Base-by-base conservation (phyloP, 768 basidiomycete species). In the Leccinum arenicola region DNA sequence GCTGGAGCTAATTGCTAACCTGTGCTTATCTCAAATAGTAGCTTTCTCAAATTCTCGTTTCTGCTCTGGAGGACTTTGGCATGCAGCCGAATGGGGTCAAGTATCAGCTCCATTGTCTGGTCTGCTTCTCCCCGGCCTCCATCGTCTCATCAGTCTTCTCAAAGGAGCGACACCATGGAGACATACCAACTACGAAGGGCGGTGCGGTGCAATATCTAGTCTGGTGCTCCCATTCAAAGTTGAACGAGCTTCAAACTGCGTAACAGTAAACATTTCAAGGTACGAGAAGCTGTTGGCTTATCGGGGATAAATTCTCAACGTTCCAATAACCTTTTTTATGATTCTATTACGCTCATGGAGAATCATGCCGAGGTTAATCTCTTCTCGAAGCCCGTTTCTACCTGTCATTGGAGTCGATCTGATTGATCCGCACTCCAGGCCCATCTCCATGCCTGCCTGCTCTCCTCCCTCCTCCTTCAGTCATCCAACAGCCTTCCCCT, bases 21-120 rank as follows among this genome's bases (percentile, higher is more conserved):
- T 9, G 4, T 9, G 12, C 15, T 27, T 43, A 8, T 19, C n/a
- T 14, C 9, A 15, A 11, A 36, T 36, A 38, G 2, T 17, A 15
- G 15, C 6, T 15, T 38, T 17, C 15, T 15, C 14, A 17, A n/a
- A 8, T 3, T 21, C 5, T 52, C 38, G 33, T 33, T 33, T 12
- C 21, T 48, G 0, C 53, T 60, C 49, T 53, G 60, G 61, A 62
- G 50, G 11, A 8, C 35, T 17, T n/a, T 27, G 36, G n/a, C 5
- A n/a, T 33, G 15, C 12, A 49, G 31, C 27, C 9, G n/a, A 45
- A 14, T 9, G 40, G 21, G 3, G 50, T 21, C 7, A 19, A 19
- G 14, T 43, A 35, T 48, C 17, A n/a, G 11, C 35, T 27, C 50
- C 6, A 35, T 35, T 12, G 6, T 40, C 12, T n/a, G 19, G 15